Evolutionary conservation across 768 basidiomycete genomes (phyloP), one percentile per base, ranked within the genome.

Genomic region (Imleria badia): DNA sequence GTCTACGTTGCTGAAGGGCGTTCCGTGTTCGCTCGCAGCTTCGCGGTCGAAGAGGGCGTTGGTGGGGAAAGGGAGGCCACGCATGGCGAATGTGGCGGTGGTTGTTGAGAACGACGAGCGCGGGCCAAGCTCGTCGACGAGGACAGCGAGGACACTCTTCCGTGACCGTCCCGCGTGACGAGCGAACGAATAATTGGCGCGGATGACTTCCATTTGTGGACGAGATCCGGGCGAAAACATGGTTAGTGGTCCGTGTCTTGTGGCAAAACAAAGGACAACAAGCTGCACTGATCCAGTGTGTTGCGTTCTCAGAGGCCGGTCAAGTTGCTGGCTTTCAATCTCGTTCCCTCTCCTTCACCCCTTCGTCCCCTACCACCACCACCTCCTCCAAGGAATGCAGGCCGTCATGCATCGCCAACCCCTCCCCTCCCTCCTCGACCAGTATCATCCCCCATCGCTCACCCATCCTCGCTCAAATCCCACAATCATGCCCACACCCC

Each of bases 401-500:
- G 81, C 87, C 64, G 85, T 82, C 67, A 78, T 87, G 48, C 65
- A 73, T 60, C 86, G 88, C 71, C 81, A 82, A 59, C 73, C 87
- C 59, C 81, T 82, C 41, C 74, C 81, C 57, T 77, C 79, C 47
- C 73, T 88, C 60, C 75, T 89, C 59, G 75, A 84, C 66, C 83
- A 84, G 69, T 89, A 87, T 75, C 72, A 83, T 58, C 83, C 78
- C 62, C 83, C 82, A 67, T 76, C 84, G 42, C 74, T 75, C 64
- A 78, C 80, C 67, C 75, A 72, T 51, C 60, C 67, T 56, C 68
- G 67, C 45, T 40, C 61, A 54, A 75, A 75, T 67, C 82, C 84
- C 67, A 85, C 85, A 65, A 79, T 81, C 62, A 81, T 88, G 73
- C 81, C 84, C 54, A 88, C 88, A 40, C 86, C 89, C 53, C 83